Conservation (phyloP, 2,329 filamentous ascomycete genomes). For the Conoideocrella luteorostrata region DNA sequence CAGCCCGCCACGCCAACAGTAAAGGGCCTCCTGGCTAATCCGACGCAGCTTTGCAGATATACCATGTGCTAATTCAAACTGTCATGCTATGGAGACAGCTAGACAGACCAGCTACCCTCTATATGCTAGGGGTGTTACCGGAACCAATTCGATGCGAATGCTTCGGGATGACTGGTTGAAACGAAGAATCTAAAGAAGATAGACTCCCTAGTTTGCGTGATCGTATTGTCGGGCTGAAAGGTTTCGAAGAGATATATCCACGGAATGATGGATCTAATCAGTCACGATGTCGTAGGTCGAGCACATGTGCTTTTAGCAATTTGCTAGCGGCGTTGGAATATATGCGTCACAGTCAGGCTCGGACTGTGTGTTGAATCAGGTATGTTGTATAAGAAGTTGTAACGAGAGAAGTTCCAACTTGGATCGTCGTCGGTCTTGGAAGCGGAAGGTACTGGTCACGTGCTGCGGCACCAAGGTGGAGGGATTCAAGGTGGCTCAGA, state of each 20-base stretch:
- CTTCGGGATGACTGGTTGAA: no score
- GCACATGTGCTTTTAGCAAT: neutral
- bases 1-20: neutral
- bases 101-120: neutral
- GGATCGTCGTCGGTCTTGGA: no score
- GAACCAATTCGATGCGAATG: no score
- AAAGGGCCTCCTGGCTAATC: slow-evolving; percentile 5
- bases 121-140: neutral
- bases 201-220: no score
- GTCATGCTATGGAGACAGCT: slow-evolving; percentile 4
- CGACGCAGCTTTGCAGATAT: slow-evolving; percentile 4
- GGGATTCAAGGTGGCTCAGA: neutral
- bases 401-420: neutral
- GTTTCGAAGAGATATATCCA: neutral
- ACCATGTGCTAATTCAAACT: slow-evolving; percentile 3
- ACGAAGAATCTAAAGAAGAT: no score
- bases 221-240: slow-evolving; percentile 1
- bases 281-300: neutral
- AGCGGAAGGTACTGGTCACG: slow-evolving; percentile 4
- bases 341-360: neutral
- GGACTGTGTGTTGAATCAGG: neutral
- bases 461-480: neutral
- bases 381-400: neutral
- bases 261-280: neutral
- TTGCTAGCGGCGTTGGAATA: neutral